Base-by-base conservation (phyloP, 1,284 basidiomycete genomes). In the Stereum hirsutum region DNA sequence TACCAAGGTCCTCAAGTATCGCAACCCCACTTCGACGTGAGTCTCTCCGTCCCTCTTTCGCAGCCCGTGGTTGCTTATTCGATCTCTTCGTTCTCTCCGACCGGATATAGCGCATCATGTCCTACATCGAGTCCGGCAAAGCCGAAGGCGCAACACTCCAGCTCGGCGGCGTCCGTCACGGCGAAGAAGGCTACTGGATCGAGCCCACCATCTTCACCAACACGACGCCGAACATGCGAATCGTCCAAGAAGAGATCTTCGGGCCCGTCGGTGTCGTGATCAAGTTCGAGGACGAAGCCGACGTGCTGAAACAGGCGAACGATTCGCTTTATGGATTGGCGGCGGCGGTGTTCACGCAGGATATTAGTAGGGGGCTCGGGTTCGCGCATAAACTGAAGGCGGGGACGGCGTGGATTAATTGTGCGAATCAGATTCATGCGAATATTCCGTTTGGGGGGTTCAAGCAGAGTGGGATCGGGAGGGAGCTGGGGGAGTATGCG, bases 1-100 rank as follows among this genome's bases (percentile, higher is more conserved):
- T 76, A 81, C 65, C 89, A 93, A 58, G 92, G 92, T 34, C 91
- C 93, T n/a, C 89, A 91, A 64, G 84, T 94, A 45, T 89, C 81
- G 3, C 61, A 87, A 54, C 57, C 64, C 20, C 82, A 85, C 51
- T 83, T 70, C 51, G 68, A 85, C 46, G 80, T 81, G 40, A 19
- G 64, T 55, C n/a, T 11, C 14, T 34, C 19, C 21, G 15, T n/a
- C 14, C 5, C 25, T 26, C n/a, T n/a, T n/a, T n/a, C n/a, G n/a
- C n/a, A n/a, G n/a, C n/a, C n/a, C n/a, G n/a, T n/a, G n/a, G n/a
- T 7, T 26, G n/a, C n/a, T n/a, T n/a, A n/a, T n/a, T 15, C 27
- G 2, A 2, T 27, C 17, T 24, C 2, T 24, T 8, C 26, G 60
- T 63, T 70, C 46, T 55, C n/a, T n/a, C n/a, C n/a, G n/a, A n/a